Evolutionary conservation across 371 early-diverging fungal genomes (phyloP).

Genomic region (Circinella umbellata): DNA sequence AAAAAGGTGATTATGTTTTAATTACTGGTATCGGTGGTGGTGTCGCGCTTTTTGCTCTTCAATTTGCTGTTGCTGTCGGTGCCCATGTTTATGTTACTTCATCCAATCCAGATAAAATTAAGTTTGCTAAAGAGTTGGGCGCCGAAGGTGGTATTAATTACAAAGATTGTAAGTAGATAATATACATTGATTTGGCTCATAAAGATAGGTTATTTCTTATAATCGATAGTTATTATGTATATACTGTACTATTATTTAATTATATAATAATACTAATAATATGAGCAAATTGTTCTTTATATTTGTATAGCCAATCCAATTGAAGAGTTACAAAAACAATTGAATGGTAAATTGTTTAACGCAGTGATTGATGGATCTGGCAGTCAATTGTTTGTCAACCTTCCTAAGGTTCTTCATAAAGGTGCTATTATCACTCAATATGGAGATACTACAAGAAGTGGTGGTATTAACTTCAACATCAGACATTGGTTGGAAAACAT

Average conservation of each 20-base stretch:
- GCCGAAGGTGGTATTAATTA: conserved; percentile 77
- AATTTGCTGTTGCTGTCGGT: conserved; percentile 70
- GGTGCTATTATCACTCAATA: conserved; percentile 66
- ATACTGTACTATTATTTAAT: too few species aligned
- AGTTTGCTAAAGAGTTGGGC: conserved; percentile 64
- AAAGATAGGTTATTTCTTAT: too few species aligned
- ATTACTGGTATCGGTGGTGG: conserved; percentile 82
- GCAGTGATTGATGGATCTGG: conserved; percentile 76
- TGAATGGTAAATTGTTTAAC: conserved; percentile 46
- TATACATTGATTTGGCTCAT: not conserved
- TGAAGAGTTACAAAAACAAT: conserved; percentile 48
- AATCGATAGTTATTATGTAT: too few species aligned
- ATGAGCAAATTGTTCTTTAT: not conserved
- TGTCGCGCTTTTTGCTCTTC: conserved; percentile 72
- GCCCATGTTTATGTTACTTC: conserved; percentile 78
- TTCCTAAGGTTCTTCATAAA: conserved; percentile 36
- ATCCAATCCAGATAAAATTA: conserved; percentile 67
- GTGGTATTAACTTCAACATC: conserved; percentile 55
- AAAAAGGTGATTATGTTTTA: conserved; percentile 62
- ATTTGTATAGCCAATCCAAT: conserved; percentile 53
- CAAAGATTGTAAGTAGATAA: conserved; percentile 54
- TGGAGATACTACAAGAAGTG: conserved; percentile 60
- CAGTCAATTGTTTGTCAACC: conserved; percentile 52
- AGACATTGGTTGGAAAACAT: conserved; percentile 57
- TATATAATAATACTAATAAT: conserved; percentile 27